Conservation (phyloP, 78 protist genomes). For the Trichosphaerium sp. region DNA sequence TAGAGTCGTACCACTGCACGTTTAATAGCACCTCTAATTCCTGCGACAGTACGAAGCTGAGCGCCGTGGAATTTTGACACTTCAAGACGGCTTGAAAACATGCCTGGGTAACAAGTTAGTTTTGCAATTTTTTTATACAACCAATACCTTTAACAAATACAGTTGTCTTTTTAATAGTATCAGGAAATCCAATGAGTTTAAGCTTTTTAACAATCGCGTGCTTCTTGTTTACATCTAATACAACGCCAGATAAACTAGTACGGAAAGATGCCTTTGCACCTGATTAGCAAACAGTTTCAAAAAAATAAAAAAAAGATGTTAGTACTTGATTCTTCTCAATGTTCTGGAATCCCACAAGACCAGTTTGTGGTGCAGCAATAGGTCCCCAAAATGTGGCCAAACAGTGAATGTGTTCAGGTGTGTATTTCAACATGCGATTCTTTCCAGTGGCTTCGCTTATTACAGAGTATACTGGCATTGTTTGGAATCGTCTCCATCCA, state of each 20-base stretch:
- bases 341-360: constrained; percentile 51
- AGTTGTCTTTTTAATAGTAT: constrained; percentile 83
- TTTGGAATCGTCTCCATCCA: constrained; percentile 97
- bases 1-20: constrained; percentile 38
- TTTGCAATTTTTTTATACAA: constrained; percentile 26
- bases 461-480: constrained; percentile 64
- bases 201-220: constrained; percentile 91
- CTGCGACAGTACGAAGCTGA: constrained; percentile 92
- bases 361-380: constrained; percentile 65
- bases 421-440: constrained; percentile 89
- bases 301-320: neutral
- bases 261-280: constrained; percentile 65
- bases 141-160: constrained; percentile 80
- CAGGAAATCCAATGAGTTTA: constrained; percentile 89
- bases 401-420: constrained; percentile 98
- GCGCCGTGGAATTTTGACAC: constrained; percentile 96
- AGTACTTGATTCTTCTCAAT: neutral
- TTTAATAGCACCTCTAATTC: constrained; percentile 94
- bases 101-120: neutral
- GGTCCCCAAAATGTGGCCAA: constrained; percentile 85
- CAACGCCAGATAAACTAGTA: constrained; percentile 84
- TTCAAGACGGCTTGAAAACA: constrained; percentile 71
- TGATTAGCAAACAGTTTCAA: neutral
- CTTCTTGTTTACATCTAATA: constrained; percentile 69
- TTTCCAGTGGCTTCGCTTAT: constrained; percentile 73